Evolutionary conservation across 768 basidiomycete species (phyloP), one percentile per base, ranked within the genome.

Genomic region (Rhodocollybia butyracea): DNA sequence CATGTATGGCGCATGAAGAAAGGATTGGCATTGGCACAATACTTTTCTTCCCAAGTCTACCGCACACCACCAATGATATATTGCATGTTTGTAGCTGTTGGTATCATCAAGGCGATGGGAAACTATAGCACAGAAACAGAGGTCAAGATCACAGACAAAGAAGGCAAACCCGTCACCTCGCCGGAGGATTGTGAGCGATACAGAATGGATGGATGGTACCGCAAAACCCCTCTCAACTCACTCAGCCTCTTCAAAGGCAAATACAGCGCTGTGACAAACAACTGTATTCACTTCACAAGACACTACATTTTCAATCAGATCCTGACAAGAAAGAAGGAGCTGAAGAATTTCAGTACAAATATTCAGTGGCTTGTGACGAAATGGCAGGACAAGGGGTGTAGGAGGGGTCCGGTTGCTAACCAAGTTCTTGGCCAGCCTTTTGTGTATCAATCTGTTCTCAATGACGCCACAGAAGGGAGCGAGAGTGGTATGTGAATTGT

Each of bases 251-350:
- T 51, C 57, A 45, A 43, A 12, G 59, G 59, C 36, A 26, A 39
- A 52, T 60, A 60, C 53, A 60, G 47, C 53, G 47, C 59, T 22
- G 24, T 60, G 17, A n/a, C 59, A 5, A 60, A 60, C 38, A 60
- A 60, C 48, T 60, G 59, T 52, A 60, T 60, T 34, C 59, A 60
- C 53, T 60, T 60, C 31, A 60, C 59, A 13, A 39, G 48, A 42
- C 59, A 58, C 46, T 60, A 55, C 54, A 52, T 60, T 24, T 55
- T 60, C 34, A 56, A 58, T 15, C 59, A 60, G 39, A 3, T 60
- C 13, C 43, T 59, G 42, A 32, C 34, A 13, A 32, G 59, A 19
- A 43, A 19, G 32, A 50, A 47, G 34, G 59, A 48, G 27, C 26
- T 59, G 46, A 36, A 27, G 32, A 51, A 47, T 31, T 59, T 21